Evolutionary conservation across 176 grass and related monocot species (phyloP).

Genomic region (Triticum aestivum): IWGSC_CS_RefSeq_v2.1 NC_057811.1:119498935-119499434

Average conservation of each 20-base stretch:
- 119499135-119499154: constrained; percentile 60
- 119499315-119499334: constrained; percentile 46
- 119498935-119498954: constrained; percentile 56
- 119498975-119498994: constrained; percentile 60
- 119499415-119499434: constrained; percentile 22
- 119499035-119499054: constrained; percentile 45
- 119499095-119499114: constrained; percentile 26
- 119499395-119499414: constrained; percentile 59
- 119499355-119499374: constrained; percentile 61
- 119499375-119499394: constrained; percentile 50
- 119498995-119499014: constrained; percentile 42
- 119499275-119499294: constrained; percentile 34
- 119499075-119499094: not conserved
- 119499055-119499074: constrained; percentile 48
- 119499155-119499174: constrained; percentile 38
- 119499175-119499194: constrained; percentile 46
- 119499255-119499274: constrained; percentile 63
- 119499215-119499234: constrained; percentile 54
- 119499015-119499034: constrained; percentile 52
- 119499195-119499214: constrained; percentile 43
- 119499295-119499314: constrained; percentile 38
- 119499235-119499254: constrained; percentile 52
- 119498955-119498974: constrained; percentile 63
- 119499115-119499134: constrained; percentile 38
- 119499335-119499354: constrained; percentile 48